Evolutionary conservation across 305 asterid species (phyloP).

Genomic region (Solanum aculeatissimum): DNA sequence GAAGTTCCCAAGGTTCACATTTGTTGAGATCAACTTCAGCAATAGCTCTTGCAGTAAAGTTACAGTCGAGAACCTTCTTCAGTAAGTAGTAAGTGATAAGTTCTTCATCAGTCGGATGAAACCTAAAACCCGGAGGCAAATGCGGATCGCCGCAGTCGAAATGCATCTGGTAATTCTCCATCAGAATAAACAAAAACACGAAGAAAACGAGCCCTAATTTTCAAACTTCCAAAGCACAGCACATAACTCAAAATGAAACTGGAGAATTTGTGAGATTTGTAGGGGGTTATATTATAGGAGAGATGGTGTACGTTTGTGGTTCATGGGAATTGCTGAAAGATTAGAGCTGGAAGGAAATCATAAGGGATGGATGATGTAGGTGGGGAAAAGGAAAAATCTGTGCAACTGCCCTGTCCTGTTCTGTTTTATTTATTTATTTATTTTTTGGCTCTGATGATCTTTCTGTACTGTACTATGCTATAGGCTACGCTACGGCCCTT

Average conservation of each 20-base stretch:
- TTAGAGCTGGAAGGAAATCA: slow-evolving; percentile 18
- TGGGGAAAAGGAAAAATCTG: slow-evolving; percentile 11
- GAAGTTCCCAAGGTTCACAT: slow-evolving; percentile 96
- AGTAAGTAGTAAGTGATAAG: slow-evolving; percentile 78
- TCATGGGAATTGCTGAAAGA: slow-evolving; percentile 46
- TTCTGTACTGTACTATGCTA: slow-evolving; percentile 14
- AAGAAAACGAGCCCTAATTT: background rate
- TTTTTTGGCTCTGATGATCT: slow-evolving; percentile 3
- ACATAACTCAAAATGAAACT: background rate
- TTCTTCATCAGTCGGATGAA: slow-evolving; percentile 95
- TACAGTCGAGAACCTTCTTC: slow-evolving; percentile 64
- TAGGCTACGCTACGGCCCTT: slow-evolving; percentile 15
- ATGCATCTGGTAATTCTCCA: slow-evolving; percentile 29
- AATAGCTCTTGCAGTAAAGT: slow-evolving; percentile 61
- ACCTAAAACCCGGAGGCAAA: slow-evolving; percentile 83
- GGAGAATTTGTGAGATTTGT: background rate
- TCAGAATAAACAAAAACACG: background rate
- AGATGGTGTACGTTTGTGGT: slow-evolving; percentile 1
- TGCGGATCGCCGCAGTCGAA: slow-evolving; percentile 28
- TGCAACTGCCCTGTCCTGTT: slow-evolving; percentile 20
- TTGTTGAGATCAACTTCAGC: slow-evolving; percentile 95
- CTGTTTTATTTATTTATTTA: background rate
- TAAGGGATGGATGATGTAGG: slow-evolving; percentile 27
- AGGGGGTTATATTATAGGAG: slow-evolving; percentile 10
- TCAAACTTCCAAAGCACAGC: background rate